Evolutionary conservation across 305 asterid genomes (phyloP).

Genomic region (Solanum chacoense): DNA sequence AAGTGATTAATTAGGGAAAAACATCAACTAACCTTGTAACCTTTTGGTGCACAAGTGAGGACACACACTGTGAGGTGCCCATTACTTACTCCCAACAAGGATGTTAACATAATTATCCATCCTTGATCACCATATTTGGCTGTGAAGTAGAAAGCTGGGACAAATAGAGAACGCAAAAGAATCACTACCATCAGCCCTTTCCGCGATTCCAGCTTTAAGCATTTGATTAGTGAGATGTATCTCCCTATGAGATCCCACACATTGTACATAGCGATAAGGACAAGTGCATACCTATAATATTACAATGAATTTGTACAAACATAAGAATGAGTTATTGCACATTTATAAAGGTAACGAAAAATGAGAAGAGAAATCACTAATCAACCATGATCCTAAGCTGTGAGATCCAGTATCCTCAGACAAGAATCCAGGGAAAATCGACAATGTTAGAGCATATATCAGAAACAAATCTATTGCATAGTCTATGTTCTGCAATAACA

Average conservation of each 20-base stretch:
- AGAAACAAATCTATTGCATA: conserved; percentile 25
- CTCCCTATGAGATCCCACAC: conserved; percentile 31
- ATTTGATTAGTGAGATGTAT: conserved; percentile 21
- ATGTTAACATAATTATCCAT: conserved; percentile 27
- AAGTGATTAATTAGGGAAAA: not conserved
- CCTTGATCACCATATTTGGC: conserved; percentile 36
- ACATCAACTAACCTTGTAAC: conserved; percentile 23
- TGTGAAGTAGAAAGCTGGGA: conserved; percentile 31
- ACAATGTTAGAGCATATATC: conserved; percentile 24
- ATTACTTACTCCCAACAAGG: conserved; percentile 25
- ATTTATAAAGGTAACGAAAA: not conserved
- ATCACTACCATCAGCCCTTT: conserved; percentile 11
- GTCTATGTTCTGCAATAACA: conserved; percentile 23
- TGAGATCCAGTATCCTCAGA: conserved; percentile 35
- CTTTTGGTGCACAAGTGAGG: conserved; percentile 31
- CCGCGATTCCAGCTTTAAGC: conserved; percentile 22
- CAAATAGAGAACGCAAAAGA: conserved; percentile 14
- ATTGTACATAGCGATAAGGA: conserved; percentile 29
- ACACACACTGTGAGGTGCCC: conserved; percentile 36
- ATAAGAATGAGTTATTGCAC: not conserved
- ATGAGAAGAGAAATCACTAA: not conserved
- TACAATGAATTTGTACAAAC: not conserved
- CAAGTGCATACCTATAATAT: conserved; percentile 24
- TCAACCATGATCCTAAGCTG: conserved; percentile 28
- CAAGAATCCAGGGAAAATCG: conserved; percentile 41